Evolutionary conservation across 805 yeast species (phyloP), one percentile per base, ranked within the genome.

Genomic region (Candida anglica): DNA sequence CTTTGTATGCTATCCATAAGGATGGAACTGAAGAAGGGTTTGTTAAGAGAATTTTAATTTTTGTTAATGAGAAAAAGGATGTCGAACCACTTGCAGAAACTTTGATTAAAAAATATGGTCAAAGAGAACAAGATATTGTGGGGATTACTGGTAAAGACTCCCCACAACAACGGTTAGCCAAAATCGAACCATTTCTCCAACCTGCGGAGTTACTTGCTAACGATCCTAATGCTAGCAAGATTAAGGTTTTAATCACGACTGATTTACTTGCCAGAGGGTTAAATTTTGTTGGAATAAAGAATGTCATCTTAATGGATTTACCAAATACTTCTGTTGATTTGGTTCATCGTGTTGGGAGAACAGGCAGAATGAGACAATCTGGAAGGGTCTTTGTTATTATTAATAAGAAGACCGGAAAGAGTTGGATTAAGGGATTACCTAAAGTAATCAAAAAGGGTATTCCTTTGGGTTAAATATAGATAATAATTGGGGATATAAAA

Each of bases 311-410:
- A 32, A 82, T 81, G 63, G 97, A 91, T 52, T 76, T 88, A 28
- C 98, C 98, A 5, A 73, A 74, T 34, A 80, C 83, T 11, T 76
- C 96, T 0, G 80, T 86, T 14, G 98, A 91, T 58, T 66, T 91
- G 39, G 78, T 91, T 15, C 98, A 91, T 55, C 69, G 98, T 41
- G 82, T 86, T 1, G 98, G 98, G 1, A 75, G 98, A 60, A 91
- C 97, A 0, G 97, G 96, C 3, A 66, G 98, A 54, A 81, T 89
- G 84, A 85, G 83, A 28, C 87, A 82, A 50, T 71, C 82, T 23
- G 98, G 98, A 10, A 72, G 96, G 40, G 96, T 86, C 2, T 81
- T 87, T 42, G 65, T 93, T 49, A 76, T 91, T 33, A 81, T 82
- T 18, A 82, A 80, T 41, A 79, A 79, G 41, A 82, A 77, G 41